phyloP scores from a whole-genome alignment of 192 early-diverging fungal species.

The Funneliformis mosseae region DNA sequence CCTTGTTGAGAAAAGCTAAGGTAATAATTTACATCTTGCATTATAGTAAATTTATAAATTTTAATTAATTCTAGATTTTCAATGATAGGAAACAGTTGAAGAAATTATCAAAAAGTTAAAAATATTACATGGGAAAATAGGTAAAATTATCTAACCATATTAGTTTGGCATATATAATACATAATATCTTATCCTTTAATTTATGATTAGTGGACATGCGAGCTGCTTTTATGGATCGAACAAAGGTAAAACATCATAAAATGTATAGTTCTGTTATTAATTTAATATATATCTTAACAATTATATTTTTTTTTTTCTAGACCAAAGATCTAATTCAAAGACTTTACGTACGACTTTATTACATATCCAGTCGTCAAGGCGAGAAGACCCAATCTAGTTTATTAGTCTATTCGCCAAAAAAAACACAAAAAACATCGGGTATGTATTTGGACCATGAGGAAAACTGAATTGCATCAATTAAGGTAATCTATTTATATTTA shows the following conservation, averaged over 20 bases:
- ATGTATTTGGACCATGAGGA: background rate
- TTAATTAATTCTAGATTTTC: background rate
- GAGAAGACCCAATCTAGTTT: slow-evolving; percentile 2
- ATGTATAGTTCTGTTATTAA: background rate
- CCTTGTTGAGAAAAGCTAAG: background rate
- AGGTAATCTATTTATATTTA: background rate
- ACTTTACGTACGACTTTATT: slow-evolving; percentile 25
- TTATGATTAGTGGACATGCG: slow-evolving; percentile 15
- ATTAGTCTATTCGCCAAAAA: background rate
- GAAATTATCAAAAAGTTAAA: slow-evolving; percentile 20
- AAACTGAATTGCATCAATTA: background rate
- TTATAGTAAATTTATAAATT: background rate
- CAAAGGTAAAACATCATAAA: slow-evolving; percentile 17
- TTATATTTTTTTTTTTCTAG: slow-evolving; percentile 1
- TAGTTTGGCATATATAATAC: background rate
- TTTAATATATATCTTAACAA: too few relatives aligned
- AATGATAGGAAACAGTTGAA: background rate
- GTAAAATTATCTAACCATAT: background rate
- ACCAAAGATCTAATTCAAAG: slow-evolving; percentile 16
- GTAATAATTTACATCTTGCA: background rate
- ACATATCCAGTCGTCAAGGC: background rate
- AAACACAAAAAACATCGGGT: background rate
- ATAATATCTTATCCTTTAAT: background rate
- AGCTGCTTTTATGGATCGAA: slow-evolving; percentile 28
- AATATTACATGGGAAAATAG: slow-evolving; percentile 21